phyloP scores from a whole-genome alignment of 1,284 basidiomycete species.

The Austroboletus niveus region DNA sequence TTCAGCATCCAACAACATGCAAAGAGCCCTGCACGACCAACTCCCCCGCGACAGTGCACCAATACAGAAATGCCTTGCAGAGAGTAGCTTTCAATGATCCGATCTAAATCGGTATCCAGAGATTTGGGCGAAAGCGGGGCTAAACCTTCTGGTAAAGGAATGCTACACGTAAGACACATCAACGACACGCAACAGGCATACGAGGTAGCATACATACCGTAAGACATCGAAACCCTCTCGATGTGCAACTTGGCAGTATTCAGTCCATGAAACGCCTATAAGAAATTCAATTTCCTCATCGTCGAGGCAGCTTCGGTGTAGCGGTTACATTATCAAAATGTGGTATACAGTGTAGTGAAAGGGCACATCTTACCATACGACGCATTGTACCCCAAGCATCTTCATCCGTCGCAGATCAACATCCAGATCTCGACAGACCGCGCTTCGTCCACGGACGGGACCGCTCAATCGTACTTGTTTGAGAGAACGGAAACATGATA shows the following conservation, averaged over 20 bases:
- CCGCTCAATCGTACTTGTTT: slow-evolving; percentile 75
- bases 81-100: slow-evolving; percentile 74
- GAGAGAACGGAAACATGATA: background rate
- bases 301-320: slow-evolving; percentile 69
- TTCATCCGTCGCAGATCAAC: slow-evolving; percentile 80
- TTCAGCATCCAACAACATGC: slow-evolving; percentile 94
- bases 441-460: slow-evolving; percentile 76
- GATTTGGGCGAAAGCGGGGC: slow-evolving; percentile 64
- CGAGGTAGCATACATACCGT: slow-evolving; percentile 32
- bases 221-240: slow-evolving; percentile 76
- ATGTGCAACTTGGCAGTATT: slow-evolving; percentile 67
- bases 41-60: slow-evolving; percentile 93
- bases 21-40: slow-evolving; percentile 90
- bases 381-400: slow-evolving; percentile 72
- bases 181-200: background rate
- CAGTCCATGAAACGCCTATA: slow-evolving; percentile 79
- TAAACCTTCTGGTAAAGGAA: slow-evolving; percentile 92
- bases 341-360: background rate
- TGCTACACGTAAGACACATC: slow-evolving; percentile 38
- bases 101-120: slow-evolving; percentile 72
- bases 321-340: background rate
- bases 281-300: slow-evolving; percentile 79
- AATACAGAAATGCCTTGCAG: slow-evolving; percentile 74
- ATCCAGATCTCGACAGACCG: slow-evolving; percentile 81
- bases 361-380: slow-evolving; percentile 65